Base-by-base conservation (phyloP, 2,329 filamentous ascomycete species). In the Rhexocercosporidium sp. region DNA sequence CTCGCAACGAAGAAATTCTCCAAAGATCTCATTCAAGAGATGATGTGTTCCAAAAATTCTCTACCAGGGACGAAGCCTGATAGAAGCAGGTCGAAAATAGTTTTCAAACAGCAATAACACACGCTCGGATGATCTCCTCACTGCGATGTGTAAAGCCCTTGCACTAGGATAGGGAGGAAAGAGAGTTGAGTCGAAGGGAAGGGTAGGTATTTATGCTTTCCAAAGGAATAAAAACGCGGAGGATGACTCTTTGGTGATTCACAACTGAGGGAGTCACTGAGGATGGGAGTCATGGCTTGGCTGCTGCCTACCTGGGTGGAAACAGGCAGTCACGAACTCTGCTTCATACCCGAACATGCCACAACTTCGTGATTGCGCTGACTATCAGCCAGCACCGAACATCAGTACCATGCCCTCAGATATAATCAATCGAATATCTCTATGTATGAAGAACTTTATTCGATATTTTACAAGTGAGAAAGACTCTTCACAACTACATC, bases 71-170 rank as follows among this genome's bases (percentile, higher is more conserved):
- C 29, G 16, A 37, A 37, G 8, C 29, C 31, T 18, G 20, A 18
- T 56, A 56, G 53, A 56, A 56, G 53, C 9, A 37, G 53, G 53
- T 56, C 53, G 53, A 56, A 34, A 31, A 51, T 56, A 37, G 53
- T 56, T 56, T 56, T 56, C 53, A 56, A 56, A 16, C n/a, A 56
- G 53, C 53, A 56, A 56, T 34, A 56, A 56, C 53, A 56, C 53
- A 56, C 53, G 53, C 53, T 56, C 53, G 53, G 53, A 56, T 56
- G 8, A 56, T 11, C 18, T 56, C 53, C 53, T 56, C 53, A 56
- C 53, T 56, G 53, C 53, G 31, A 56, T 56, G 53, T 18, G 53
- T 56, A 56, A 56, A 56, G 53, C 53, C 53, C 53, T 37, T 37
- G 53, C 53, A 59, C 56, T 46, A 44, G 37, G 37, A 59, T 59